Conservation (phyloP, 345 rosid species). For the Arabis alpina region DNA sequence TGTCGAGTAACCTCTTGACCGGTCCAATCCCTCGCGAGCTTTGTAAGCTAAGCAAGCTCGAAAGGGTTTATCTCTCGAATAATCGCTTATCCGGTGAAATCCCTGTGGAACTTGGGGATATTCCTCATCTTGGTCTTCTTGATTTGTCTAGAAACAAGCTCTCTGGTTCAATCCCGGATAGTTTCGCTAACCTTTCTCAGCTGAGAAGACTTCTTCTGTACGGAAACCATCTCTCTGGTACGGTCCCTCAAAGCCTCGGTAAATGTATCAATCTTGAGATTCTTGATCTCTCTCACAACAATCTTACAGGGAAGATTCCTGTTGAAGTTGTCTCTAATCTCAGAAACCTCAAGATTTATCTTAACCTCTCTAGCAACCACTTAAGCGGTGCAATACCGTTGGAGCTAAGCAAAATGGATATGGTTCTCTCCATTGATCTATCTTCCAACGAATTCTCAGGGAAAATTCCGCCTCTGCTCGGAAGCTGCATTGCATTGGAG, state of each 20-base stretch:
- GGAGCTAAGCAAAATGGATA: slow-evolving; percentile 94
- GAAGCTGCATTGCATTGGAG: slow-evolving; percentile 90
- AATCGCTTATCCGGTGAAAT: slow-evolving; percentile 75
- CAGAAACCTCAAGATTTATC: slow-evolving; percentile 78
- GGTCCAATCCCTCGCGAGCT: slow-evolving; percentile 73
- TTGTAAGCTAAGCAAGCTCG: slow-evolving; percentile 66
- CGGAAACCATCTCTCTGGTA: slow-evolving; percentile 73
- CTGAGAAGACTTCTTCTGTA: slow-evolving; percentile 65
- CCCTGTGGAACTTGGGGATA: slow-evolving; percentile 70
- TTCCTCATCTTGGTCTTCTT: slow-evolving; percentile 77
- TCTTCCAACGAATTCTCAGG: slow-evolving; percentile 77
- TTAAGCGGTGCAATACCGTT: slow-evolving; percentile 68
- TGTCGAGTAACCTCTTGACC: slow-evolving; percentile 77
- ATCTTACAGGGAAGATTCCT: slow-evolving; percentile 69
- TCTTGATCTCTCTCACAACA: slow-evolving; percentile 80
- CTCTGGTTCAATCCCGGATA: slow-evolving; percentile 79
- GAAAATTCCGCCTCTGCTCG: slow-evolving; percentile 71
- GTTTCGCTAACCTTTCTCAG: slow-evolving; percentile 75
- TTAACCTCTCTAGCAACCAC: slow-evolving; percentile 81
- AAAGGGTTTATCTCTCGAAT: slow-evolving; percentile 77
- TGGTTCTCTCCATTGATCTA: slow-evolving; percentile 87
- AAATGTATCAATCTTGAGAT: slow-evolving; percentile 78
- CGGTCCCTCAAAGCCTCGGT: slow-evolving; percentile 71
- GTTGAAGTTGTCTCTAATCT: slow-evolving; percentile 62
- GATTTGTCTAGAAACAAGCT: slow-evolving; percentile 84